A percentile compares a stretch with the other conserved stretches of the same genome.
phyloP scores from a whole-genome alignment of 2,329 filamentous ascomycete species.

The Pseudocercospora ulei region DNA sequence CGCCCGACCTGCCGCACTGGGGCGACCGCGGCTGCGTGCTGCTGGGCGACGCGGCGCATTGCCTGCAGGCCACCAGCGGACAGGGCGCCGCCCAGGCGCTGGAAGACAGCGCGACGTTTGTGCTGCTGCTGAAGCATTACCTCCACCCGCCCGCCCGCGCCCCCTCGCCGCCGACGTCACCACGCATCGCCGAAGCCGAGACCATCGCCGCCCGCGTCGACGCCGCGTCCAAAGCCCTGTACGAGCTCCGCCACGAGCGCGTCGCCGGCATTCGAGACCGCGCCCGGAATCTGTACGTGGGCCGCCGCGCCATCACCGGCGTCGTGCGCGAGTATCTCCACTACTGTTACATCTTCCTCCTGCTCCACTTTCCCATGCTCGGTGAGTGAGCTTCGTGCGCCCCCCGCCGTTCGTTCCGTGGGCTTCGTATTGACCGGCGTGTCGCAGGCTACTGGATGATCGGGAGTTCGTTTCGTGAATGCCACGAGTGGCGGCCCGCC shows the following conservation, averaged over 20 bases:
- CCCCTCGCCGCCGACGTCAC: no score
- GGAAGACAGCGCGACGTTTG: slow-evolving; percentile 46
- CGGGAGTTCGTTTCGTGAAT: slow-evolving; percentile 2
- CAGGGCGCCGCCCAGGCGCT: slow-evolving; percentile 49
- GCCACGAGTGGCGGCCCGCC: slow-evolving; percentile 1
- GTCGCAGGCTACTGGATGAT: slow-evolving; percentile 1
- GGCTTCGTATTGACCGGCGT: no score
- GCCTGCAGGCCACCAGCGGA: slow-evolving; percentile 46
- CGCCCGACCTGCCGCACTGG: slow-evolving; percentile 43
- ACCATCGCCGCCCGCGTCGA: background rate
- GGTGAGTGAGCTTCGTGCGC: slow-evolving; percentile 3
- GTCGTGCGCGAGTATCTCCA: slow-evolving; percentile 6
- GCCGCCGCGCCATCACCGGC: slow-evolving; percentile 1
- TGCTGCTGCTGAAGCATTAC: slow-evolving; percentile 33
- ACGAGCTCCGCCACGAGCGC: slow-evolving; percentile 8
- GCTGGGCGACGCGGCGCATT: slow-evolving; percentile 50
- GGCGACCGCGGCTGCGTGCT: slow-evolving; percentile 42
- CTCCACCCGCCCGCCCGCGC: no score
- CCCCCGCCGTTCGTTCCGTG: no score
- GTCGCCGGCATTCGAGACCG: slow-evolving; percentile 6
- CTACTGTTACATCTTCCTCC: slow-evolving; percentile 8
- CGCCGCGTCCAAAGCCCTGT: slow-evolving; percentile 8
- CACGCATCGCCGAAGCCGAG: background rate
- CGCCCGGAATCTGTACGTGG: slow-evolving; percentile 9
- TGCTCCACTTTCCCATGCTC: slow-evolving; percentile 6